Evolutionary conservation across 352 stramenopile species (phyloP), one percentile per base, ranked within the genome.

Genomic region (Globisporangium paroecandrum): DNA sequence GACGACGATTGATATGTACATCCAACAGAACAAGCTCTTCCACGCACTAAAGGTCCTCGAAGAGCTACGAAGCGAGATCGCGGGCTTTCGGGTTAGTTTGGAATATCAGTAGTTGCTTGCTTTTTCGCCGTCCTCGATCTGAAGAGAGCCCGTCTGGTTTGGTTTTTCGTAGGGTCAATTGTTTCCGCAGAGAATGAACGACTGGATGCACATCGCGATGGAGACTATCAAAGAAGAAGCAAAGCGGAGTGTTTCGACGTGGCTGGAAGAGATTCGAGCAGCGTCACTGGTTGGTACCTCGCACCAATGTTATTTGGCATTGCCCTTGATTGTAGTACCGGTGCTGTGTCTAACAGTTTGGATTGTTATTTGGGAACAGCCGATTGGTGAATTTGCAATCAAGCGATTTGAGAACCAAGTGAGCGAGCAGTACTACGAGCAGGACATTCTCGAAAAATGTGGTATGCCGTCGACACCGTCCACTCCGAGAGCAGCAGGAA

Each of bases 41-140:
- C 85, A 93, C 51, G 83, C 83, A n/a, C 76, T 91, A 5, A 91
- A 90, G 61, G 79, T 91, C 22, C 69, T 93, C 1, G 82, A 93
- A 25, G 80, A 90, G 47, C 74, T 93, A 5, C 84, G 84, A 20
- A 58, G 71, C n/a, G 85, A 91, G 62, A 90, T 93, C 38, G 67
- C 80, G 1, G 75, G 76, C 4, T 93, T 93, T 59, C 80, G 83
- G 9, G 85, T 93, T 67, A 46, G 58, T 46, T 20, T 60, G 25
- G 15, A 13, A 3, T 8, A 43, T 9, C 27, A 22, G 13, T 6
- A 7, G 4, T 27, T 6, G 9, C 13, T 24, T 49, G 15, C 41
- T n/a, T 5, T 5, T 43, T 43, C 36, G 10, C 49, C 15, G 27
- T 20, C n/a, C 18, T 43, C 1, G 22, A 25, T 32, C 12, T 47